Percentiles rank a stretch among this genome's conserved stretches.
These are phyloP conservation scores for Pseudocercospora musae DNA, from an alignment of 2,329 filamentous ascomycete species.

Conservation along the genomic window DNA sequence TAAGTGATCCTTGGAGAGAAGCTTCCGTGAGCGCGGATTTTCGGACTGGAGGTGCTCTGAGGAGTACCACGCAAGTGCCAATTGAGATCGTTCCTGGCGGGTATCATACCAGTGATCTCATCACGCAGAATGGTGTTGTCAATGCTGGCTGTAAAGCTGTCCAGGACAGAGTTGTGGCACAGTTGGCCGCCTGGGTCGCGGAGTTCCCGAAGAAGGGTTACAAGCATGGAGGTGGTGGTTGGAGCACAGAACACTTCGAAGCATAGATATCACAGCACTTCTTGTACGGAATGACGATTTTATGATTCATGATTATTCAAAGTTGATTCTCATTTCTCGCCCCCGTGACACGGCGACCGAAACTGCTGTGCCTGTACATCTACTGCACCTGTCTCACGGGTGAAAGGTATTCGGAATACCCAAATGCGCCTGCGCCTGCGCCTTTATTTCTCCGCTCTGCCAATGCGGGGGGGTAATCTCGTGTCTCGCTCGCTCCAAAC, in stretches of 20 bases:
- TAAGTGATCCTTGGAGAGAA: constrained; percentile 59
- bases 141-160: constrained; percentile 51
- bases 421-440: background rate
- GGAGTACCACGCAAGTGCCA: constrained; percentile 47
- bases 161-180: constrained; percentile 48
- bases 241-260: background rate
- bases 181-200: constrained; percentile 54
- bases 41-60: constrained; percentile 54
- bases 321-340: background rate
- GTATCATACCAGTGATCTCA: constrained; percentile 56
- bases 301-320: background rate
- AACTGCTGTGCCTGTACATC: background rate
- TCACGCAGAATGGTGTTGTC: constrained; percentile 44
- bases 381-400: background rate
- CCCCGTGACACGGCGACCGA: background rate
- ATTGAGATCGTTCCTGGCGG: constrained; percentile 54
- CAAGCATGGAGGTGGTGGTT: background rate
- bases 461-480: background rate
- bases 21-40: constrained; percentile 52
- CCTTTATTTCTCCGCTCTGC: background rate
- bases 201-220: constrained; percentile 39
- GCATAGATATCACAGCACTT: background rate
- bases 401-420: background rate
- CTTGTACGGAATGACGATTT: background rate
- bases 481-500: background rate